Evolutionary conservation across 768 basidiomycete species (phyloP).

Genomic region (Serpula lacrymans): DNA sequence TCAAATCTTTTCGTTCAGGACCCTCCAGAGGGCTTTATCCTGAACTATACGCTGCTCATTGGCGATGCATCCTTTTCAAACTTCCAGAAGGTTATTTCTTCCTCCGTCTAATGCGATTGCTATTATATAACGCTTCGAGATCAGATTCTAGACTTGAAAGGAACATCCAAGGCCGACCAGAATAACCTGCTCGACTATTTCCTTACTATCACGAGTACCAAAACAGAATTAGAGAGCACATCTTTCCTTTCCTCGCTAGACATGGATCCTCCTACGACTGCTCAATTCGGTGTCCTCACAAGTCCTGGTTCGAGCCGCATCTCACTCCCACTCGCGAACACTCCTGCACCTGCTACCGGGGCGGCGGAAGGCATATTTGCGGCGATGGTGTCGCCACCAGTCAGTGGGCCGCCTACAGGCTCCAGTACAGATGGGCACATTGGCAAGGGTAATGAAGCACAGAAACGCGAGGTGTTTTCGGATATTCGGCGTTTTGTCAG

Average conservation of each 20-base stretch:
- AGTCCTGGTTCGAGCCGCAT: slow-evolving; percentile 67
- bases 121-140: neutral
- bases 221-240: slow-evolving; percentile 80
- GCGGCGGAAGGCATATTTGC: slow-evolving; percentile 57
- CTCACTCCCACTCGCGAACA: slow-evolving; percentile 42
- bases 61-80: slow-evolving; percentile 95
- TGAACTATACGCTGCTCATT: slow-evolving; percentile 93
- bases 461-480: slow-evolving; percentile 79
- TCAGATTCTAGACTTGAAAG: slow-evolving; percentile 95
- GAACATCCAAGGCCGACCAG: slow-evolving; percentile 82
- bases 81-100: slow-evolving; percentile 82
- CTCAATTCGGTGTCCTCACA: slow-evolving; percentile 46
- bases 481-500: slow-evolving; percentile 87
- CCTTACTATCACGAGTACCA: slow-evolving; percentile 89
- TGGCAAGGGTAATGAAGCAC: slow-evolving; percentile 39
- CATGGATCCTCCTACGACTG: slow-evolving; percentile 79
- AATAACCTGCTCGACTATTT: slow-evolving; percentile 90
- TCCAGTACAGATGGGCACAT: slow-evolving; percentile 43
- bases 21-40: slow-evolving; percentile 89
- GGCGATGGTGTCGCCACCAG: slow-evolving; percentile 57
- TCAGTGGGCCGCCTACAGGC: slow-evolving; percentile 62
- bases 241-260: slow-evolving; percentile 94
- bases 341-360: slow-evolving; percentile 23
- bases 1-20: slow-evolving; percentile 49
- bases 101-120: slow-evolving; percentile 10